Conservation (phyloP, 2,329 filamentous ascomycete species). For the Aurifilum marmelostoma region DNA sequence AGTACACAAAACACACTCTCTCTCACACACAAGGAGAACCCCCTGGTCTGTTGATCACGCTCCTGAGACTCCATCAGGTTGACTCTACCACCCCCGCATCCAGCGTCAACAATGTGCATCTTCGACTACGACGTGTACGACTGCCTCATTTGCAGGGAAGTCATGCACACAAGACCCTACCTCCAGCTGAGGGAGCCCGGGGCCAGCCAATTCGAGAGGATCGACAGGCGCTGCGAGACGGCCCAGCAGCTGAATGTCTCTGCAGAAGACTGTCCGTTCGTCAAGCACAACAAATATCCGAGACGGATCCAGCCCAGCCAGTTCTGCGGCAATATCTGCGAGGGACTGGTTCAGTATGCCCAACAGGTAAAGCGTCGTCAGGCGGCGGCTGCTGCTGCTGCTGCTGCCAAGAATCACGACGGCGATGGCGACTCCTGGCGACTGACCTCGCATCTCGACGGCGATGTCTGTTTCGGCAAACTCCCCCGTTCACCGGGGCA, state of each 20-base stretch:
- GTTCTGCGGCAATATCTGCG: neutral
- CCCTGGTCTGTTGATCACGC: neutral
- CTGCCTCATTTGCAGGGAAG: neutral
- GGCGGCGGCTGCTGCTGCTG: neutral
- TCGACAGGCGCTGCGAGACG: neutral
- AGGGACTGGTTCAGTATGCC: neutral
- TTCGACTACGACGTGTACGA: constrained; percentile 4
- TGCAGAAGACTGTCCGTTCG: neutral
- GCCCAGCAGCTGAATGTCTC: neutral
- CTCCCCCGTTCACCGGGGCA: no score
- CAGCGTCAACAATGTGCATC: neutral
- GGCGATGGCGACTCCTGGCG: no score
- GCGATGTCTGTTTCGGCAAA: neutral
- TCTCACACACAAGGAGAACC: neutral
- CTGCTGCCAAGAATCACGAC: neutral
- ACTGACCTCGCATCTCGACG: neutral
- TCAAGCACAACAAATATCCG: neutral
- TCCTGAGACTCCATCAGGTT: neutral
- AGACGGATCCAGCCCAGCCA: neutral
- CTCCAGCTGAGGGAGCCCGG: neutral
- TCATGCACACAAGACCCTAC: neutral
- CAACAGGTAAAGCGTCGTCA: neutral
- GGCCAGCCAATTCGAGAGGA: neutral
- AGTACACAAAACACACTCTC: neutral
- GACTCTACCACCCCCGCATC: no score